Percentiles rank a stretch among this genome's conserved stretches.
Conservation (phyloP, 2,329 filamentous ascomycete genomes). For the Ophiostoma pallidulum region DNA sequence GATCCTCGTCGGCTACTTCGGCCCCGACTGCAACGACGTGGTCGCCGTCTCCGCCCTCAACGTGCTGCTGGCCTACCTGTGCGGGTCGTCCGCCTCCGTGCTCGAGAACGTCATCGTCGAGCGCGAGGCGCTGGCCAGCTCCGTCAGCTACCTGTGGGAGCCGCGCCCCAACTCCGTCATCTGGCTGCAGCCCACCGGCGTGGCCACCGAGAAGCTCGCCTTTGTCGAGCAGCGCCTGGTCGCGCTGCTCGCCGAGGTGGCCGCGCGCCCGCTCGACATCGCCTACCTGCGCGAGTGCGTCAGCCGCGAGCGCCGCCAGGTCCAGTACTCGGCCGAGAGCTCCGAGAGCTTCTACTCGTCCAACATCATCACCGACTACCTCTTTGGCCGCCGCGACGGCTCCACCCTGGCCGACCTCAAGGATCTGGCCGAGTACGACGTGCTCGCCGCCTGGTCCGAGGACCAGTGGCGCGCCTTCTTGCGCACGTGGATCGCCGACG, state of each 20-base stretch:
- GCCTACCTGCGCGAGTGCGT: conserved; percentile 83
- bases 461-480: conserved; percentile 75
- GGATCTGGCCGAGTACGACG: conserved; percentile 51
- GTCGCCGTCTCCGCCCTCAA: conserved; percentile 63
- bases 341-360: conserved; percentile 73
- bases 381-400: conserved; percentile 81
- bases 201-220: conserved; percentile 75
- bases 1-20: conserved; percentile 76
- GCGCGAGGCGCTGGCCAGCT: conserved; percentile 82
- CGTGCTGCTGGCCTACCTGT: conserved; percentile 75
- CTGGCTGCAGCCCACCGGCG: conserved; percentile 75
- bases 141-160: conserved; percentile 70
- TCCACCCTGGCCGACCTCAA: conserved; percentile 57
- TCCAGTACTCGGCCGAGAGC: conserved; percentile 75
- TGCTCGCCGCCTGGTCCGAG: conserved; percentile 70
- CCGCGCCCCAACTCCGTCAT: conserved; percentile 73
- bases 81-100: conserved; percentile 85
- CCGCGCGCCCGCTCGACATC: conserved; percentile 76
- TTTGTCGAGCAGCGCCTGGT: conserved; percentile 81
- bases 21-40: conserved; percentile 67
- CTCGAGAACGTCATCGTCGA: conserved; percentile 90
- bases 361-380: conserved; percentile 82
- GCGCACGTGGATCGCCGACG: conserved; percentile 74
- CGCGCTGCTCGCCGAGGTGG: conserved; percentile 71
- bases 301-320: conserved; percentile 66